Base-by-base conservation (phyloP, 1,284 basidiomycete species). In the Coriolopsis trogii region DNA sequence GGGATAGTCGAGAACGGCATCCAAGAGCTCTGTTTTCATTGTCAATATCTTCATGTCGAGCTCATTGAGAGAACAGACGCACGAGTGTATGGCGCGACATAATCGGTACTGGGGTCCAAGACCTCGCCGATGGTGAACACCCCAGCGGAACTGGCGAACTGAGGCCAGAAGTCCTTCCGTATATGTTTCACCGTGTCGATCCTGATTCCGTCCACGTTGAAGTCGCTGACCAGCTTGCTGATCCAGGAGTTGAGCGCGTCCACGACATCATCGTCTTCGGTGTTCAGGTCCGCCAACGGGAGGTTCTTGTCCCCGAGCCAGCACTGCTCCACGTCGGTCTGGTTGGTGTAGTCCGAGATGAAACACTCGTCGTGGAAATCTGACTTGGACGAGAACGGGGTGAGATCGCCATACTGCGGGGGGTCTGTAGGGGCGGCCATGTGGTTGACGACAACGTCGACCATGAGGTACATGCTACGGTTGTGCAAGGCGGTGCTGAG, bases 61-160 rank as follows among this genome's bases (percentile, higher is more conserved):
- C n/a, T n/a, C n/a, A n/a, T n/a, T n/a, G n/a, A n/a, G n/a, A n/a
- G n/a, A n/a, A n/a, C n/a, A n/a, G n/a, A n/a, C n/a, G n/a, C 37
- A 64, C 59, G 46, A 13, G 65, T 66, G 53, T 63, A 66, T 16
- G 48, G 49, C 15, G 54, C 33, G 28, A 65, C 78, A 41, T 70
- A 88, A 70, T 71, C 67, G 26, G 89, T 74, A 45, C 84, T 77
- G 40, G 73, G 65, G 24, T 78, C 80, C 59, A 83, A 85, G 18
- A 93, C 87, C 70, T 93, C 91, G 28, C 91, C 91, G 45, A 92
- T 89, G 55, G 88, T 91, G 71, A 91, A 94, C 30, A 92, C 87
- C 1, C 87, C 89, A 0, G 89, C 85, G 20, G 79, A 79, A 29
- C 70, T 71, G 60, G 84, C 87, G 67, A 94, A 93, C 2, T 64